Conservation (phyloP, 176 grass and related monocot species). For the Oryza coarctata region DNA sequence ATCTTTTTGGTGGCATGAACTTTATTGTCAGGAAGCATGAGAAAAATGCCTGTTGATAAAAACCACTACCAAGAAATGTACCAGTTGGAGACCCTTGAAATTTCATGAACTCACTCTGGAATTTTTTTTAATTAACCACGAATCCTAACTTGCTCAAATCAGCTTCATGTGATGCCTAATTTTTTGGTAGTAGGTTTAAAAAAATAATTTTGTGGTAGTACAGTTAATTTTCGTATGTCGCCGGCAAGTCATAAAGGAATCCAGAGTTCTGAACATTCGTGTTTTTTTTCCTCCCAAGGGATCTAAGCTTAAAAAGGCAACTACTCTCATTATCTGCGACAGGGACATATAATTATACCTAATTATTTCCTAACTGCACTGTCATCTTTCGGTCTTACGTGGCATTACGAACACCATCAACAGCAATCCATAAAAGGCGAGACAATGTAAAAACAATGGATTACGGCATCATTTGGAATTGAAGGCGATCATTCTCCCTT, state of each 20-base stretch:
- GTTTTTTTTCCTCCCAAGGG: neutral
- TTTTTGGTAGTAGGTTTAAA: no score
- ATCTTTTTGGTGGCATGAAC: neutral
- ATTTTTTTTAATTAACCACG: no score
- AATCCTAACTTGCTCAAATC: neutral
- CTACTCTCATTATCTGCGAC: neutral
- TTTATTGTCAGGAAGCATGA: neutral
- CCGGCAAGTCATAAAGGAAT: neutral
- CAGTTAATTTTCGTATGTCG: no score
- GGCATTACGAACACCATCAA: neutral
- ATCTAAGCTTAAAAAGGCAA: slow-evolving; percentile 6
- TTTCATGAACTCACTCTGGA: no score
- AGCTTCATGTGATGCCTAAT: neutral
- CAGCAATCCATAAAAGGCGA: neutral
- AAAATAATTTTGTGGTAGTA: no score
- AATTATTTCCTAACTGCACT: slow-evolving; percentile 2
- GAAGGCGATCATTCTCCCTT: neutral
- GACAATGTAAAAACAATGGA: neutral
- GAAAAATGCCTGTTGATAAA: neutral
- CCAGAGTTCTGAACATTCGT: neutral
- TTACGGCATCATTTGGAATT: neutral
- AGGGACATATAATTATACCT: neutral
- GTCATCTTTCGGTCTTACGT: slow-evolving; percentile 5
- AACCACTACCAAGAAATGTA: neutral
- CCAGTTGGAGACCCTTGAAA: neutral